phyloP scores from a whole-genome alignment of 805 yeast genomes.

The Clavispora vitiphila region DNA sequence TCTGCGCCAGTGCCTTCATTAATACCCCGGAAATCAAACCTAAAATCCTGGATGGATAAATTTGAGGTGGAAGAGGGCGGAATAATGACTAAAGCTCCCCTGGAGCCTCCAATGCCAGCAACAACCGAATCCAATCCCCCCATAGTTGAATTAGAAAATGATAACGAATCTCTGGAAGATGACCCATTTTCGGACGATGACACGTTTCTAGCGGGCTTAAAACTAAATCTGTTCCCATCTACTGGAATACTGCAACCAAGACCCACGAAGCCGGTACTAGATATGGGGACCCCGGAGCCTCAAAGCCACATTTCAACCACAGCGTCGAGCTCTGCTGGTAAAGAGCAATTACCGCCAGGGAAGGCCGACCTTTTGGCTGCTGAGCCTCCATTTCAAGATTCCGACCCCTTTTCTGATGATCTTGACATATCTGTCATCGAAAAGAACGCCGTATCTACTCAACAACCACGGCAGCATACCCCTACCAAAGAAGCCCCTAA shows the following conservation, averaged over 20 bases:
- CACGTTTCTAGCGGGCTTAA: constrained; percentile 11
- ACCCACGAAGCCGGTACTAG: background rate
- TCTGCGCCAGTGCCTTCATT: background rate
- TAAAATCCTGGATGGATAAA: constrained; percentile 28
- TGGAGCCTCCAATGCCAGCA: background rate
- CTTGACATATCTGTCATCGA: constrained; percentile 12
- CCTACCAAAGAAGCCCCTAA: background rate
- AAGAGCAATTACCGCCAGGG: background rate
- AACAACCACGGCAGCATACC: background rate
- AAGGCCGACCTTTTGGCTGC: background rate
- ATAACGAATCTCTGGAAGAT: constrained; percentile 4
- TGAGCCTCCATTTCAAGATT: constrained; percentile 3
- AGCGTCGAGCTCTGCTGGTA: background rate
- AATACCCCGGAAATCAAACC: constrained; percentile 1
- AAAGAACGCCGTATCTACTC: constrained; percentile 4
- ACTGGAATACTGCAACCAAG: background rate
- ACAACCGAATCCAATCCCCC: background rate
- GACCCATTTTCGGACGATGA: constrained; percentile 32
- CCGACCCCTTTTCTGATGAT: constrained; percentile 18
- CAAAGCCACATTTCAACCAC: background rate
- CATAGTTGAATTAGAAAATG: background rate
- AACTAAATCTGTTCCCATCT: constrained; percentile 7
- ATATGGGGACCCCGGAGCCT: background rate
- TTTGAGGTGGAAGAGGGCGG: constrained; percentile 15
- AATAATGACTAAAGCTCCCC: background rate